Evolutionary conservation across 331 rosid genomes (phyloP).

Genomic region (Erythrophleum ivorense): DNA sequence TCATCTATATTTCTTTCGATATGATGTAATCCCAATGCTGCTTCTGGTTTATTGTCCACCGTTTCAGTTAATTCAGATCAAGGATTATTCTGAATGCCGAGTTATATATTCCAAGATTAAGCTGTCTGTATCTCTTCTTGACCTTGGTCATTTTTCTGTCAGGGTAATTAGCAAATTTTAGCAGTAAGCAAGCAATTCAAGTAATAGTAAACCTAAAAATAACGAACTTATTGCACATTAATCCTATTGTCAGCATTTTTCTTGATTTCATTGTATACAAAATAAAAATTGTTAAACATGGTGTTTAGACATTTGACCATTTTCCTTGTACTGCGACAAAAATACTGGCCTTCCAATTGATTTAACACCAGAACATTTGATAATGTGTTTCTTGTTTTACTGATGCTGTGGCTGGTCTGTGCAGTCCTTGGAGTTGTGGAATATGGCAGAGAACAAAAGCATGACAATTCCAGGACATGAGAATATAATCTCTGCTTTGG

Average conservation of each 20-base stretch:
- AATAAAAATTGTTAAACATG: not conserved
- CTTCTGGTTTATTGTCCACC: not conserved
- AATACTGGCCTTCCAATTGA: not conserved
- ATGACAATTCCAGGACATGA: slow-evolving; percentile 59
- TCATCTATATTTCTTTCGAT: not conserved
- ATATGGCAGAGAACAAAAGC: slow-evolving; percentile 60
- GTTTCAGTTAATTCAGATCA: not conserved
- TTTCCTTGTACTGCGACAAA: slow-evolving; percentile 10
- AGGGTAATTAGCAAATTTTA: slow-evolving; percentile 8
- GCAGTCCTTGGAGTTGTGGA: slow-evolving; percentile 62
- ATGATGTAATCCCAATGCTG: too few relatives aligned
- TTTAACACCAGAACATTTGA: not conserved
- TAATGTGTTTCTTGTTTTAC: slow-evolving; percentile 2
- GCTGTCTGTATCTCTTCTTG: not conserved
- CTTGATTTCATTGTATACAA: not conserved
- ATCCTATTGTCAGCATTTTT: not conserved
- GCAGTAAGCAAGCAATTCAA: not conserved
- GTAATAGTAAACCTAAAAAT: too few relatives aligned
- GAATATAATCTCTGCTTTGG: slow-evolving; percentile 54
- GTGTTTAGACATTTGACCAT: not conserved
- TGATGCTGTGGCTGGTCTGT: not conserved
- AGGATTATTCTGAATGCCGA: not conserved
- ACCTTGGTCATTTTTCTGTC: not conserved
- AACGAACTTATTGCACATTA: too few relatives aligned
- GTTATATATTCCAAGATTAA: not conserved